Conservation (phyloP, 495 filamentous ascomycete species). For the Sordaria brevicollis region DNA sequence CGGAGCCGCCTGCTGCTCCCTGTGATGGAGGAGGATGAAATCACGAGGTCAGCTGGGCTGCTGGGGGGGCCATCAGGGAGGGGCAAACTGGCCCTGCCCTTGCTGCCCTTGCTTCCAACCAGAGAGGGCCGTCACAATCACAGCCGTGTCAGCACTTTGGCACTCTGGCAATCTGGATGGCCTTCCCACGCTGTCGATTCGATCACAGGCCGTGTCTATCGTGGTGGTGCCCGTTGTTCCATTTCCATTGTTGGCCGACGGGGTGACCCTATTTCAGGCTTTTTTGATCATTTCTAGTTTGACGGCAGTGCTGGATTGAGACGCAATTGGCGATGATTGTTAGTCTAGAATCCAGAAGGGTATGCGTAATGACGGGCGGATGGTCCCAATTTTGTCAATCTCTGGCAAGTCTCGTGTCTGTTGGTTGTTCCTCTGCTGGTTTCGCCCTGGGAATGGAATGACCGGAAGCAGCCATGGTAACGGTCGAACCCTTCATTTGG, state of each 20-base stretch:
- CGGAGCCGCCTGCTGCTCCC: slow-evolving; percentile 9
- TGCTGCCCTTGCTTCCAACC: slow-evolving; percentile 3
- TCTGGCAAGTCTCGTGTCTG: not conserved
- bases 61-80: slow-evolving; percentile 3
- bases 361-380: not conserved
- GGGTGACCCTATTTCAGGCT: not conserved
- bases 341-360: slow-evolving; percentile 1
- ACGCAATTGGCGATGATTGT: not conserved
- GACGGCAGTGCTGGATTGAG: not conserved
- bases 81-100: not conserved
- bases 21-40: slow-evolving; percentile 9
- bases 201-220: slow-evolving; percentile 12
- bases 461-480: slow-evolving; percentile 2
- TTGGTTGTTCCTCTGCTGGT: not conserved
- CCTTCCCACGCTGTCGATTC: slow-evolving; percentile 17
- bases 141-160: slow-evolving; percentile 23
- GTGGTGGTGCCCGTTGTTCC: not conserved
- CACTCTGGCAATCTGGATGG: no score
- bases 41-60: slow-evolving; percentile 24
- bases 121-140: slow-evolving; percentile 6
- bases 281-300: not conserved
- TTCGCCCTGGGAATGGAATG: not conserved
- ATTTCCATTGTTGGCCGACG: not conserved
- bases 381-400: not conserved
- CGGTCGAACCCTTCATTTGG: not conserved